phyloP scores from a whole-genome alignment of 2,329 filamentous ascomycete species.

The Raffaelea arxii region DNA sequence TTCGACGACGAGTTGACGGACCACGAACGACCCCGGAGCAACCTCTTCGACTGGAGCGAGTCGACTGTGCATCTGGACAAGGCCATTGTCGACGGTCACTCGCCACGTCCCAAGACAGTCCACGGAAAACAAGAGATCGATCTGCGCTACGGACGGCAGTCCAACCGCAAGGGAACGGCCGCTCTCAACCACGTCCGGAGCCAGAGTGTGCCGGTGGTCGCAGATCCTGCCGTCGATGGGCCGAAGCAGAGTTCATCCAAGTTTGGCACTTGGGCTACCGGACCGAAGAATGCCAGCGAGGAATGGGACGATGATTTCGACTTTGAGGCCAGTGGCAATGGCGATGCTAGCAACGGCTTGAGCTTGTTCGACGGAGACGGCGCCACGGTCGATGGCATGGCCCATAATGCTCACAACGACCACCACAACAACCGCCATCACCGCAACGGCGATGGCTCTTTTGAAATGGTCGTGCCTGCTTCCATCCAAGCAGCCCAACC shows the following conservation, averaged over 20 bases:
- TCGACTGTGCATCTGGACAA: conserved; percentile 48
- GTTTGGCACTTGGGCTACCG: conserved; percentile 73
- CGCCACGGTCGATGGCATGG: conserved; percentile 1
- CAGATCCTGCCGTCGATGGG: conserved; percentile 50
- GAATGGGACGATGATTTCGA: conserved; percentile 90
- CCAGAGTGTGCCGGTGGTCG: conserved; percentile 68
- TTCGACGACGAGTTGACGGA: conserved; percentile 7
- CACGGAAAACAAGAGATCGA: conserved; percentile 68
- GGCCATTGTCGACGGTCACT: conserved; percentile 44
- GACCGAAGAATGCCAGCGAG: conserved; percentile 71
- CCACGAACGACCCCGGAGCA: conserved; percentile 50
- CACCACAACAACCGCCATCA: neutral
- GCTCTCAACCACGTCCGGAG: conserved; percentile 67
- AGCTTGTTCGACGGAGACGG: neutral
- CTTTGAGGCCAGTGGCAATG: conserved; percentile 43
- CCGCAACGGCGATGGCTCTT: conserved; percentile 7
- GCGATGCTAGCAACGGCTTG: conserved; percentile 15
- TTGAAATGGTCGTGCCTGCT: conserved; percentile 62
- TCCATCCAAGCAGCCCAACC: conserved; percentile 74
- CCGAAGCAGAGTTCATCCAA: conserved; percentile 50
- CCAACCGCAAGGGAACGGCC: conserved; percentile 57
- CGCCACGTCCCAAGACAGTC: conserved; percentile 62
- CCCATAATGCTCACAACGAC: neutral
- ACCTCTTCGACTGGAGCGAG: conserved; percentile 72
- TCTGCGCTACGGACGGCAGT: conserved; percentile 57